Conservation (phyloP, 768 basidiomycete species). For the Exidia glandulosa region DNA sequence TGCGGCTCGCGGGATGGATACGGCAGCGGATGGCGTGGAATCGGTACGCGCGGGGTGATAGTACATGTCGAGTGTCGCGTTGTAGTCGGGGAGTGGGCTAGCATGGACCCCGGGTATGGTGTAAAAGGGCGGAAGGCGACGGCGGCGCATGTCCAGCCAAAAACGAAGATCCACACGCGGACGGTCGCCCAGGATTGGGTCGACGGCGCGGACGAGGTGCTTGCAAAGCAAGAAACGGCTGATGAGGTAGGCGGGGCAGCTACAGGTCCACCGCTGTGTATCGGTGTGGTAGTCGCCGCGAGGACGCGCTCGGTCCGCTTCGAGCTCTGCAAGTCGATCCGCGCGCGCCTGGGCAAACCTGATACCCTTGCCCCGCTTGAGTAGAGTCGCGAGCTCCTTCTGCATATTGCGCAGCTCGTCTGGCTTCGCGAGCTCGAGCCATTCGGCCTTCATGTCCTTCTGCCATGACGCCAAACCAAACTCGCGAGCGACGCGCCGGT, state of each 20-base stretch:
- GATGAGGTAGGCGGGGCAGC: conserved; percentile 10
- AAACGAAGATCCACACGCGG: neutral
- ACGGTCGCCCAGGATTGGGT: neutral
- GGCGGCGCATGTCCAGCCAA: neutral
- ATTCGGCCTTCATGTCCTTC: conserved; percentile 9
- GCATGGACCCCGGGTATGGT: neutral
- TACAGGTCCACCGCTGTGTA: conserved; percentile 12
- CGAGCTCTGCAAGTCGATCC: conserved; percentile 5
- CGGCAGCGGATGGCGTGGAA: neutral
- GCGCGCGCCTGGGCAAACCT: neutral
- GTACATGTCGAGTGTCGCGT: neutral
- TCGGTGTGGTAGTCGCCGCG: conserved; percentile 10
- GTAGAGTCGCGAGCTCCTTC: conserved; percentile 10
- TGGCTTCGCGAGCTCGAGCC: conserved; percentile 10
- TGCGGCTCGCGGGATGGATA: neutral
- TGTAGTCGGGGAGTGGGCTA: neutral
- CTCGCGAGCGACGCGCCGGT: conserved; percentile 7
- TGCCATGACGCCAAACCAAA: conserved; percentile 13
- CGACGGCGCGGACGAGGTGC: conserved; percentile 9
- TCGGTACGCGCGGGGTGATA: neutral
- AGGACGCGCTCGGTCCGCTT: conserved; percentile 5
- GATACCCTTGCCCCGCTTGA: neutral
- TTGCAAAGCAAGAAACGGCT: conserved; percentile 13
- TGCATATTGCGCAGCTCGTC: conserved; percentile 10
- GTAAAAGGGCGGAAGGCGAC: neutral